Base-by-base conservation (phyloP, 2,329 filamentous ascomycete species). In the Fusarium anthophilum region DNA sequence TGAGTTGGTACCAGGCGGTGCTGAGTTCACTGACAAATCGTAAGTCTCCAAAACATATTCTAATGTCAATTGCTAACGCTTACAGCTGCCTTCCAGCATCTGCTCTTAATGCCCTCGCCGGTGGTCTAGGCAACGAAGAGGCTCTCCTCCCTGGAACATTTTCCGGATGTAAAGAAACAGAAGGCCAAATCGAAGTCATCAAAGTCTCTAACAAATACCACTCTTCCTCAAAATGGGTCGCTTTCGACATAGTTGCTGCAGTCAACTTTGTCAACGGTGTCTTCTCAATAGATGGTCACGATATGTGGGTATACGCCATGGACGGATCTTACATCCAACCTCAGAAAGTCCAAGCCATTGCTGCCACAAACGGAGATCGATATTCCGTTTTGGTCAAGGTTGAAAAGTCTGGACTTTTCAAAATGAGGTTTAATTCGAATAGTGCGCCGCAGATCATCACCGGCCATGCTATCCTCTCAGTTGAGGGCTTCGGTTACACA, bases 311-410 rank as follows among this genome's bases (percentile, higher is more conserved):
- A 9, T 88, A 88, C 72, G 86, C 86, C 47, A 85, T 88, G 58
- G 89, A 90, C 66, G 88, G 86, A 6, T 80, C 85, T 14, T 90
- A 88, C 76, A 86, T 91, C 59, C 80, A 86, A 69, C 89, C 89
- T 6, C 82, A 86, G 58, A 82, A 82, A 8, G 86, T 87, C 3
- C 82, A 90, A 18, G 84, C 84, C 15, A 79, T 90, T 28, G 75
- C 78, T 1, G 74, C 90, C 9, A 81, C 82, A 70, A 89, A 87
- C 66, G 89, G 88, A 18, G 87, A 81, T 24, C 84, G 88, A 10
- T 89, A 86, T 75, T 88, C 87, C 1, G 81, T 90, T 3, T 76
- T 90, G 54, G 74, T 89, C 69, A 79, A 84, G 66, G 80, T 89
- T 9, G 79, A 85, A 47, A 83, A 85, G 45, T 77, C 83, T 2